Base-by-base conservation (phyloP, 108 stramenopile species). In the Cyclotella atomus region DNA sequence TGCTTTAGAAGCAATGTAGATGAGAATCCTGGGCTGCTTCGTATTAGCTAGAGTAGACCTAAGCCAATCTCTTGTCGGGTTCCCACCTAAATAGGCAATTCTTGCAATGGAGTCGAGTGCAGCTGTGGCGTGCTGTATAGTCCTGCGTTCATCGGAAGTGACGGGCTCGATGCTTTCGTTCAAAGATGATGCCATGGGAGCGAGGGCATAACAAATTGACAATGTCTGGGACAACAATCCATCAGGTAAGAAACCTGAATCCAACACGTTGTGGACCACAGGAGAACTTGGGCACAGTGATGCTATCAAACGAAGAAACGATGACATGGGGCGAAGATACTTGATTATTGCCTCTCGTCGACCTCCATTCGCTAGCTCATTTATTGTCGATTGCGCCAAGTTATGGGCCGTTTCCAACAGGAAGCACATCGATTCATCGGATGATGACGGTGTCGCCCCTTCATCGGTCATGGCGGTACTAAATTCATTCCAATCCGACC, bases 371-470 rank as follows among this genome's bases (percentile, higher is more conserved):
- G 53, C 65, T 45, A 79, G 54, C 44, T 68, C 60, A 6, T 43
- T 56, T 21, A 85, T 73, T 19, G 85, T 78, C 9, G 67, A 52
- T 23, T 41, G 47, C 16, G 81, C 81, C 27, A 90, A 66, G 24
- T 69, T 74, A 56, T 87, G 78, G 4, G 89, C 69, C 25, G 85
- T 83, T 63, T 90, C 87, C 14, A 90, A 61, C 9, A 90, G 71
- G 33, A 72, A 77, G 43, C 83, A 85, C 54, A 90, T 71, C 0
- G 85, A 75, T 21, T 85, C 71, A 36, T 59, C 76, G 8, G 17
- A 53, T 38, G 44, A 68, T 38, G 49, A 12, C 41, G 34, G 6
- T 1, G 52, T 33, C 38, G 35, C 29, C 50, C 28, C 57, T 24
- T 59, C 63, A 32, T 73, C 71, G 8, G 0, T 19, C 53, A 70